Evolutionary conservation across 139 green algal genomes (phyloP), one percentile per base, ranked within the genome.

Genomic region (Trebouxia sp.): DNA sequence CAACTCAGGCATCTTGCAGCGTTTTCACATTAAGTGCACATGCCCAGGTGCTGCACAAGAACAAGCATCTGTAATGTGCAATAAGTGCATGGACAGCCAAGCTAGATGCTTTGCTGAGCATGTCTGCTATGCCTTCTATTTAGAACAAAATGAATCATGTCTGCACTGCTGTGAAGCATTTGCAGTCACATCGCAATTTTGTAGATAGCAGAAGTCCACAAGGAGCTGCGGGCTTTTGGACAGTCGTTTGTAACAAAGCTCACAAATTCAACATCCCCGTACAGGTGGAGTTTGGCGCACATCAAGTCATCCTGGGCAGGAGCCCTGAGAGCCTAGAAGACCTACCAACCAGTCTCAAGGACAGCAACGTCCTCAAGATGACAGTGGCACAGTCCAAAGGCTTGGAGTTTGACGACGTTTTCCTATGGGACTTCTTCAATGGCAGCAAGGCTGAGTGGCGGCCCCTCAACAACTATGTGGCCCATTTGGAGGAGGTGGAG

Each of bases 251-350:
- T 17, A 58, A 58, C 14, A n/a, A 17, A 14, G 17, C 48, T n/a
- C 48, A 58, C 48, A 58, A 58, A 14, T 17, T 14, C 15, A n/a
- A 47, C 35, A 32, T 9, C 9, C 14, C 9, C 6, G 0, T 35
- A 50, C 87, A 93, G 87, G 87, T 94, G 14, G 91, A 96, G 75
- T 96, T 96, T 85, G 92, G 92, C 17, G 92, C 92, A 6, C 89
- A 95, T 67, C 92, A 95, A 80, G 90, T 93, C 30, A 90, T 96
- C 67, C 86, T 96, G 79, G 87, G 94, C 17, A 86, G 90, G 35
- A 84, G 50, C 32, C 78, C 65, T 58, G 85, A 81, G 24, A 81
- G 65, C 55, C 66, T 88, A 30, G 75, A 84, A 0, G 24, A 76
- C 35, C 84, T 96, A 75, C 88, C 88, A 0, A n/a, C 42, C 0